These are phyloP conservation scores for Blastomyces silverae DNA, from an alignment of 2,329 filamentous ascomycete species.

Conservation along the genomic window DNA sequence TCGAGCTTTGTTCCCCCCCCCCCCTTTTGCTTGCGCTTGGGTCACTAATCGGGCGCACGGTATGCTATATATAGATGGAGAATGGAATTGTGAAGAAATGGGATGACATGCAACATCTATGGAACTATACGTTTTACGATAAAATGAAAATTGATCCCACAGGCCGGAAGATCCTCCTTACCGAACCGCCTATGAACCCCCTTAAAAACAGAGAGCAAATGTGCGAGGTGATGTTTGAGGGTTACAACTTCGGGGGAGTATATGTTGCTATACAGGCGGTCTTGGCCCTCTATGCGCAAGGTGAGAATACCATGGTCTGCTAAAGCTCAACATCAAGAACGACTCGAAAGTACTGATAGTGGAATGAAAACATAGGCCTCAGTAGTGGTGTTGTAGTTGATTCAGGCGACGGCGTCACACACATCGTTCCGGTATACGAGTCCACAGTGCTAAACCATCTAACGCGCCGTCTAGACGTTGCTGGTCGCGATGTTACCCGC, in stretches of 20 bases:
- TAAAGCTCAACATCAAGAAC: not conserved
- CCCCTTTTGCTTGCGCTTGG: not conserved
- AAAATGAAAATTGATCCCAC: constrained; percentile 90
- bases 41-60: not conserved
- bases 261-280: constrained; percentile 98
- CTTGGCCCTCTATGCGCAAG: constrained; percentile 90
- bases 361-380: constrained; percentile 51
- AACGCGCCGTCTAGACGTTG: constrained; percentile 87
- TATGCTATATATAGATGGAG: constrained; percentile 66
- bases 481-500: constrained; percentile 93
- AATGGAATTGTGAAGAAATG: constrained; percentile 99
- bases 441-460: constrained; percentile 96
- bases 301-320: constrained; percentile 42
- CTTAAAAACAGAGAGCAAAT: constrained; percentile 95
- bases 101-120: constrained; percentile 99
- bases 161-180: constrained; percentile 93
- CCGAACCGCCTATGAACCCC: constrained; percentile 96
- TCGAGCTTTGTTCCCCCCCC: constrained; percentile 16
- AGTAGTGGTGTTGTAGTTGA: constrained; percentile 96
- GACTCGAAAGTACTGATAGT: not conserved
- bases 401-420: constrained; percentile 95
- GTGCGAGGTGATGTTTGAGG: constrained; percentile 99
- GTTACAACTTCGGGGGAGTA: constrained; percentile 91
- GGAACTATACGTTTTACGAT: constrained; percentile 98
- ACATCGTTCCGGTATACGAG: constrained; percentile 98